These are phyloP conservation scores for Zygoascus ofunaensis DNA, from an alignment of 805 yeast genomes.

Conservation along the genomic window DNA sequence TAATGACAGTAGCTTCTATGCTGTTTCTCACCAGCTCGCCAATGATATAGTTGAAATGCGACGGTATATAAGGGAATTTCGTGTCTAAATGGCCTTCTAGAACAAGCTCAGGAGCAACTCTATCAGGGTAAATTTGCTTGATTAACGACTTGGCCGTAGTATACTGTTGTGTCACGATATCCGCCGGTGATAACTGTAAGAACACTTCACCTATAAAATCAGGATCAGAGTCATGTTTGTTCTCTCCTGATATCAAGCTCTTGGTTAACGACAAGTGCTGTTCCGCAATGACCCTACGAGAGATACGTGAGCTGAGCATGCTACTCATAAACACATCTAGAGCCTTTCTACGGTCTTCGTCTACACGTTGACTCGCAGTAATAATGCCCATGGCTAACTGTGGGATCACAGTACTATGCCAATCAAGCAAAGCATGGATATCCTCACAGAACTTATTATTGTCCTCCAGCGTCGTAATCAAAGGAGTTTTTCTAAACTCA, in stretches of 20 bases:
- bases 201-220: constrained; percentile 64
- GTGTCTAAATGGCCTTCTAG: constrained; percentile 64
- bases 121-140: constrained; percentile 18
- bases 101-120: constrained; percentile 60
- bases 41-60: constrained; percentile 76
- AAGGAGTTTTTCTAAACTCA: constrained; percentile 64
- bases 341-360: constrained; percentile 36
- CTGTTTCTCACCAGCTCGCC: constrained; percentile 86
- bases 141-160: constrained; percentile 44
- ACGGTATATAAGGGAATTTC: constrained; percentile 71
- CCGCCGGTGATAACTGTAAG: constrained; percentile 64
- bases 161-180: constrained; percentile 51
- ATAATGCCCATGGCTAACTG: constrained; percentile 89
- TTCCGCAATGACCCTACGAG: constrained; percentile 83
- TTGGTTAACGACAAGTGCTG: constrained; percentile 78
- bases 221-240: constrained; percentile 30
- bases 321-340: constrained; percentile 69
- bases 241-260: constrained; percentile 43
- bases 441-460: constrained; percentile 64
- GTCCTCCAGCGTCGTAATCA: constrained; percentile 60
- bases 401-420: constrained; percentile 74
- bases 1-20: constrained; percentile 63
- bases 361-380: constrained; percentile 57
- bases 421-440: constrained; percentile 52
- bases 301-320: constrained; percentile 74